phyloP scores from a whole-genome alignment of 495 filamentous ascomycete species.

The Aspergillus funiculosus region DNA sequence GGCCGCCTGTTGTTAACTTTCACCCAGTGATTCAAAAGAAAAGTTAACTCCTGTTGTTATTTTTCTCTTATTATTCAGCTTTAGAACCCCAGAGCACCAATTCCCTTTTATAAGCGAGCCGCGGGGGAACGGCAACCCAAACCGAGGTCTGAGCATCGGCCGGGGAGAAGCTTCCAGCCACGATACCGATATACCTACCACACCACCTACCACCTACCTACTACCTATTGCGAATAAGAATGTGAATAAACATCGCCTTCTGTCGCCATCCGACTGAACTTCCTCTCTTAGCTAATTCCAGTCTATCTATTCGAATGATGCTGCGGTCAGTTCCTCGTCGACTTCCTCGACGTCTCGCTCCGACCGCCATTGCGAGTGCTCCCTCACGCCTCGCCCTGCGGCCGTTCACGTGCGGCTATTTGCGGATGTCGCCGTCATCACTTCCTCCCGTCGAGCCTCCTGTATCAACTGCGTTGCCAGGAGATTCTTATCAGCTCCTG shows the following conservation, averaged over 20 bases:
- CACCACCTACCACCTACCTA: not conserved
- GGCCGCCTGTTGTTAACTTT: no score
- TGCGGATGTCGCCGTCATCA: slow-evolving; percentile 38
- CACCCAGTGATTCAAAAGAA: no score
- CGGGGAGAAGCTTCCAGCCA: not conserved
- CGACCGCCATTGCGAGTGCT: slow-evolving; percentile 16
- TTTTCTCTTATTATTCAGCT: no score
- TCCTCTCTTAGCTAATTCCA: not conserved
- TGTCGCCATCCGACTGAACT: not conserved
- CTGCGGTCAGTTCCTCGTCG: slow-evolving; percentile 34
- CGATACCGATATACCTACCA: not conserved
- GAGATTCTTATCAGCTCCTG: slow-evolving; percentile 76
- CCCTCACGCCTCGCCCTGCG: slow-evolving; percentile 29
- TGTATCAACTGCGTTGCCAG: slow-evolving; percentile 52
- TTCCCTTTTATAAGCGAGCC: slow-evolving; percentile 7
- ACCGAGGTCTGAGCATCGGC: slow-evolving; percentile 13
- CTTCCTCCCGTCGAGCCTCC: slow-evolving; percentile 43
- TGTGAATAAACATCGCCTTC: slow-evolving; percentile 1
- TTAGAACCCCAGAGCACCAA: no score
- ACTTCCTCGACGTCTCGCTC: slow-evolving; percentile 30
- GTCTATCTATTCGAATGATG: slow-evolving; percentile 20
- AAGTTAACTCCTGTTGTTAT: no score
- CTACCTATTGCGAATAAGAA: not conserved
- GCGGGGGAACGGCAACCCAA: slow-evolving; percentile 15
- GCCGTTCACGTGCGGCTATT: slow-evolving; percentile 40